Conservation (phyloP, 1,284 basidiomycete genomes). For the Malassezia vespertilionis region DNA sequence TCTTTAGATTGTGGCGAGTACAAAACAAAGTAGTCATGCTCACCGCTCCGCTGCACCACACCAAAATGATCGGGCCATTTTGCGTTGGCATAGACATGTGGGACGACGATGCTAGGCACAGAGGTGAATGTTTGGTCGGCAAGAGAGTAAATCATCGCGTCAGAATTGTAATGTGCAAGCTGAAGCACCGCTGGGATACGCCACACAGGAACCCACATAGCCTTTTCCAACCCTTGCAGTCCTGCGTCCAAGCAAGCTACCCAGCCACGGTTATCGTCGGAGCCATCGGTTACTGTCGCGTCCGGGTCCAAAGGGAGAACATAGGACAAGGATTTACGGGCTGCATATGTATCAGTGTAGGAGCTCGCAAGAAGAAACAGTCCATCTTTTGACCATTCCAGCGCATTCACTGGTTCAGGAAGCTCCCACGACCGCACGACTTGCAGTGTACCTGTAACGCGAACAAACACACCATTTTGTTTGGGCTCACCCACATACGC, state of each 20-base stretch:
- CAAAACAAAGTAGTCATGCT: background rate
- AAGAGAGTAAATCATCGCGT: slow-evolving; percentile 12
- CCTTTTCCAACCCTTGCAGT: slow-evolving; percentile 25
- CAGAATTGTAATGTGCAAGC: background rate
- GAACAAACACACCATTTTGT: slow-evolving; percentile 19
- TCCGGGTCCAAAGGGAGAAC: slow-evolving; percentile 36
- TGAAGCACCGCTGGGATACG: slow-evolving; percentile 14
- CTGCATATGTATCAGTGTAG: slow-evolving; percentile 13
- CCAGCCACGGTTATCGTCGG: slow-evolving; percentile 33
- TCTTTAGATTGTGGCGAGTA: background rate
- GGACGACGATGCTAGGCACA: slow-evolving; percentile 1
- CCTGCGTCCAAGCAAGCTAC: slow-evolving; percentile 31
- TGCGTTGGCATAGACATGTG: background rate
- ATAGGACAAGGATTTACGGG: slow-evolving; percentile 22
- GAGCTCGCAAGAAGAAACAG: slow-evolving; percentile 25
- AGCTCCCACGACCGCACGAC: slow-evolving; percentile 35
- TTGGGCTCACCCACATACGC: slow-evolving; percentile 25
- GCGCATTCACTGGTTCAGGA: slow-evolving; percentile 18
- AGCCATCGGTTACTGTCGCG: slow-evolving; percentile 29
- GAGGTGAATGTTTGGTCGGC: slow-evolving; percentile 9
- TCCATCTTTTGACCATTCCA: slow-evolving; percentile 36
- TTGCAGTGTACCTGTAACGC: slow-evolving; percentile 34
- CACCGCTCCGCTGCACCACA: slow-evolving; percentile 3
- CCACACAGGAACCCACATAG: slow-evolving; percentile 23
- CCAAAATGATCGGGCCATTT: slow-evolving; percentile 2